phyloP scores from a whole-genome alignment of 78 protist species.

The Parvularia atlantis region DNA sequence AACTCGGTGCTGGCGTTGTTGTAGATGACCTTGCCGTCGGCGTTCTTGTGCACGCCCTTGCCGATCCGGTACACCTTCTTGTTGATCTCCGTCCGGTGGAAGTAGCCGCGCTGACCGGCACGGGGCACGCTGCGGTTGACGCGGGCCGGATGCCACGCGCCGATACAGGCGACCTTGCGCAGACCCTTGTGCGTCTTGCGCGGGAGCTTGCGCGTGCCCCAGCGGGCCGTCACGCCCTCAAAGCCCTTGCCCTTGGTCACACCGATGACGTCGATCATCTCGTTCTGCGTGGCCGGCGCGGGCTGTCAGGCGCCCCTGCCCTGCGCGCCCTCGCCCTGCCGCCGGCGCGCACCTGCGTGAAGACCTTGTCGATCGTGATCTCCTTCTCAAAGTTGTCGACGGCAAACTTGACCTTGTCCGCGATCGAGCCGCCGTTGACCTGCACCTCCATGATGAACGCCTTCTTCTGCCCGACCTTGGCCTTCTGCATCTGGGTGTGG shows the following conservation, averaged over 20 bases:
- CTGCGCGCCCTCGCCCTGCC: too few species aligned
- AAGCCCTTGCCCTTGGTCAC: constrained; percentile 98
- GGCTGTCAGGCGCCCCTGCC: too few species aligned
- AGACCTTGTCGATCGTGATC: constrained; percentile 78
- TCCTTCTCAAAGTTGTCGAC: constrained; percentile 83
- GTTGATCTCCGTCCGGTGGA: constrained; percentile 97
- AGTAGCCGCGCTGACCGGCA: constrained; percentile 99
- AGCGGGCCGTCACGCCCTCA: constrained; percentile 95
- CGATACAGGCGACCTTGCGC: constrained; percentile 99
- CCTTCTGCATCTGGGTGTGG: constrained; percentile 93
- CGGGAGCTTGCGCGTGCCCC: constrained; percentile 95
- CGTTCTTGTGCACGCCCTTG: constrained; percentile 8
- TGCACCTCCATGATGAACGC: constrained; percentile 99
- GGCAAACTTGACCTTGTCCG: constrained; percentile 93
- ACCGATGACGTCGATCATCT: constrained; percentile 91
- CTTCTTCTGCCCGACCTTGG: constrained; percentile 87
- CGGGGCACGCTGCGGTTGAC: constrained; percentile 96
- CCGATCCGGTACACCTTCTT: constrained; percentile 99
- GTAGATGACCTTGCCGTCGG: constrained; percentile 33
- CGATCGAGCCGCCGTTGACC: constrained; percentile 98
- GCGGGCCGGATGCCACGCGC: constrained; percentile 99
- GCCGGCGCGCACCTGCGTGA: too few species aligned
- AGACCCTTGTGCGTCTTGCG: constrained; percentile 99
- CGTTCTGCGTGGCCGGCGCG: too few species aligned
- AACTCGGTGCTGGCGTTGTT: constrained; percentile 90